Base-by-base conservation (phyloP, 176 grass and related monocot genomes). In the Dactylis glomerata region DNA sequence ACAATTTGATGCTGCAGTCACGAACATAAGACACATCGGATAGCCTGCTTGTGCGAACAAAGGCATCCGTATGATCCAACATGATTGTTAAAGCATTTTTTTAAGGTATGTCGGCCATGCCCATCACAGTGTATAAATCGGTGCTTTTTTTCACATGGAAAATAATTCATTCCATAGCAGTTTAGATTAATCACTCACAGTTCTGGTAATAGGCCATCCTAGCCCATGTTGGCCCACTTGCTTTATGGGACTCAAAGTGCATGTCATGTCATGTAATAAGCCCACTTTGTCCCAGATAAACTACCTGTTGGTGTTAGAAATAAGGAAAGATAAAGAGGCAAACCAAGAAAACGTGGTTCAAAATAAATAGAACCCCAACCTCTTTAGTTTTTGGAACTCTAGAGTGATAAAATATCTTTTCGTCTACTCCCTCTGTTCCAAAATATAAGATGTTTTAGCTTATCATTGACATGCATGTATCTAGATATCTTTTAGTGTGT, bases 251-350 rank as follows among this genome's bases (percentile, higher is more conserved):
- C 58, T 84, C 46, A 50, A 38, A 37, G 75, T 44, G 59, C 49
- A 85, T 63, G 30, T 14, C 49, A 85, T 63, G 30, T 14, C 30
- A 76, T 80, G 28, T 66, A 66, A 15, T 32, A 49, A 76, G 71
- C 57, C 30, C 56, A 22, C 34, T 50, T 49, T 0, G 23, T 70
- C 42, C 20, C 82, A 65, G 41, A 11, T 47, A 32, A 58, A 69
- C 36, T 7, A 59, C 49, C 27, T 70, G 38, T 28, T 61, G 15
- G 6, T 47, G 20, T 26, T 57, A 32, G 72, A 46, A 66, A 47
- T 46, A 72, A 63, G 40, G 62, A 73, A 34, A 47, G 44, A 34
- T 32, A 61, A 32, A 62, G 13, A 36, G 38, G 15, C n/a, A 83
- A 61, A 19, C 8, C 37, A 75, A 45, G 19, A 46, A 47, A 44